These are phyloP conservation scores for Fusarium redolens DNA, from an alignment of 2,329 filamentous ascomycete species.

Conservation along the genomic window DNA sequence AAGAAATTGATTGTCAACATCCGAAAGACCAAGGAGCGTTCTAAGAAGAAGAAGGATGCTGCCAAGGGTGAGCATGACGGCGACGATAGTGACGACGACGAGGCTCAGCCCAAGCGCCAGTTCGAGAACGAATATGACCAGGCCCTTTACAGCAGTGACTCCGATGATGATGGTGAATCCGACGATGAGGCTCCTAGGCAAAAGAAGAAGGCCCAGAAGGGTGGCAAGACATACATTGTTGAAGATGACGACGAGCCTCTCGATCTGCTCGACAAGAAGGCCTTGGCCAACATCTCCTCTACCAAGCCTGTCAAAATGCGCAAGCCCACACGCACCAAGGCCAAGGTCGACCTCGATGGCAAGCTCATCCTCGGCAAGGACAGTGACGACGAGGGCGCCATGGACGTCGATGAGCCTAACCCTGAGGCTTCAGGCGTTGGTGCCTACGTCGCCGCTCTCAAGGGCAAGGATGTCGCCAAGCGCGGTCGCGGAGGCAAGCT, in stretches of 20 bases:
- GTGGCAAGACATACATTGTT: slow-evolving; percentile 84
- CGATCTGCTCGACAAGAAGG: slow-evolving; percentile 89
- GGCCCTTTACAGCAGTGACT: slow-evolving; percentile 88
- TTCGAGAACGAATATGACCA: slow-evolving; percentile 96
- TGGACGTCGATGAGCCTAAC: slow-evolving; percentile 74
- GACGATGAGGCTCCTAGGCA: slow-evolving; percentile 69
- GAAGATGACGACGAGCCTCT: slow-evolving; percentile 96
- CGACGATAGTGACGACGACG: slow-evolving; percentile 67
- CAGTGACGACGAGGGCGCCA: slow-evolving; percentile 63
- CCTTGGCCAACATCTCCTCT: slow-evolving; percentile 91
- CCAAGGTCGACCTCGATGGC: slow-evolving; percentile 79
- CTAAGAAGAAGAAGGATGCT: slow-evolving; percentile 87
- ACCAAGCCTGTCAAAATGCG: slow-evolving; percentile 80
- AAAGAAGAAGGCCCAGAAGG: slow-evolving; percentile 66
- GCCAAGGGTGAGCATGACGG: slow-evolving; percentile 67
- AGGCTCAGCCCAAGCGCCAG: slow-evolving; percentile 62
- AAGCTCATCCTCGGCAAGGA: slow-evolving; percentile 80
- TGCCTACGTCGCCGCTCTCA: slow-evolving; percentile 77
- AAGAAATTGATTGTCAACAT: slow-evolving; percentile 94
- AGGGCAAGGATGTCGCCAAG: slow-evolving; percentile 73
- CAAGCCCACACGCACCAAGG: slow-evolving; percentile 68
- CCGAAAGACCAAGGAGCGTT: slow-evolving; percentile 91
- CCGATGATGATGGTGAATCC: slow-evolving; percentile 62
- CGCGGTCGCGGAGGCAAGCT: slow-evolving; percentile 74
- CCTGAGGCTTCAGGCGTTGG: slow-evolving; percentile 68